Evolutionary conservation across 345 rosid genomes (phyloP).

Genomic region (Camelina hispida): DNA sequence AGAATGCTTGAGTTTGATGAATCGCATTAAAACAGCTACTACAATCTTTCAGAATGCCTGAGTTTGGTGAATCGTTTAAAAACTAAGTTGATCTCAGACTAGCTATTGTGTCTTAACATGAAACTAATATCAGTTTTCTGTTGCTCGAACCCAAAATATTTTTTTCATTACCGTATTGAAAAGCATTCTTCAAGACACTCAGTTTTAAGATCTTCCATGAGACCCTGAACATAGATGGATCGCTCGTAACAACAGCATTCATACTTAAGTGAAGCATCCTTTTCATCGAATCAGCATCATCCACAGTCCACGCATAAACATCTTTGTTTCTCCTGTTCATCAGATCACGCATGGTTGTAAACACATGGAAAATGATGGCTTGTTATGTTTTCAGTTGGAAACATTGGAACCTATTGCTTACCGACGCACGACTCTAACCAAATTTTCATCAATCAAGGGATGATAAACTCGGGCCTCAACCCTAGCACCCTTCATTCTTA

Average conservation of each 20-base stretch:
- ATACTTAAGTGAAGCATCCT: constrained; percentile 63
- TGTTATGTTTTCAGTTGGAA: not conserved
- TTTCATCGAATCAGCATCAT: constrained; percentile 74
- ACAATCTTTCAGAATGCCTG: too few relatives aligned
- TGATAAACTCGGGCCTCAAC: constrained; percentile 49
- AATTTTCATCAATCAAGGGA: constrained; percentile 65
- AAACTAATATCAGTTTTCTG: not conserved
- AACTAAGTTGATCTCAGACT: not conserved
- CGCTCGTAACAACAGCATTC: constrained; percentile 81
- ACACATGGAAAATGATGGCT: constrained; percentile 11
- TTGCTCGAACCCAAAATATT: constrained; percentile 15
- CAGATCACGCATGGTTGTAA: constrained; percentile 9
- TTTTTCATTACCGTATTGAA: constrained; percentile 40
- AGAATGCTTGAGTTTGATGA: too few relatives aligned
- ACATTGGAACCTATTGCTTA: constrained; percentile 39
- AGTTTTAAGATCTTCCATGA: constrained; percentile 72
- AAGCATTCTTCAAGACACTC: constrained; percentile 81
- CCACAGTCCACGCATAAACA: constrained; percentile 92
- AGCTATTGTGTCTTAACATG: not conserved
- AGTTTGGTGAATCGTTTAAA: too few relatives aligned
- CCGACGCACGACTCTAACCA: constrained; percentile 69
- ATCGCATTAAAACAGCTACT: too few relatives aligned
- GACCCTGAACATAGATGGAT: constrained; percentile 64
- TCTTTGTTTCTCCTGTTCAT: constrained; percentile 68
- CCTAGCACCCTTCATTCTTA: constrained; percentile 76